Evolutionary conservation across 202 grass and related monocot genomes (phyloP).

Genomic region (Setaria italica): DNA sequence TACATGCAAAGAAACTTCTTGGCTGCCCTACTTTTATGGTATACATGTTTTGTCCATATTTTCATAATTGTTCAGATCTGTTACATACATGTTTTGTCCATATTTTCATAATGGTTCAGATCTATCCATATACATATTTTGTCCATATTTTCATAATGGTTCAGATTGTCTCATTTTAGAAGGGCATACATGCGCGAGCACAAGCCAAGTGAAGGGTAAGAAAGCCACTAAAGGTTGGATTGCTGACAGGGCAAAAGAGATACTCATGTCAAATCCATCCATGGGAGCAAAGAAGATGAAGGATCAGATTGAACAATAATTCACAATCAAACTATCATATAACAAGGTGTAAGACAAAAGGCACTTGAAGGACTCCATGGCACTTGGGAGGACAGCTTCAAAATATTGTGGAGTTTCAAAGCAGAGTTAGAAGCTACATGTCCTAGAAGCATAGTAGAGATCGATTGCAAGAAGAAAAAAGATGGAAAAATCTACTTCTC

Average conservation of each 20-base stretch:
- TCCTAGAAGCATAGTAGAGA: neutral
- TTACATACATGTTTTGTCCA: too few relatives aligned
- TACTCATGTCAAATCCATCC: neutral
- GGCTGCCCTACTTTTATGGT: neutral
- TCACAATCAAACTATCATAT: neutral
- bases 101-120: too few relatives aligned
- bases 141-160: too few relatives aligned
- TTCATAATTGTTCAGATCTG: too few relatives aligned
- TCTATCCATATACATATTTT: too few relatives aligned
- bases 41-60: too few relatives aligned
- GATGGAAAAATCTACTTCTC: neutral
- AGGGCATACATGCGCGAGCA: neutral
- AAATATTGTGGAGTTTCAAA: neutral
- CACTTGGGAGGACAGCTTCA: too few relatives aligned
- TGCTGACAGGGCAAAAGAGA: neutral
- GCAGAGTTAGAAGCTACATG: neutral
- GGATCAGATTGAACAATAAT: neutral
- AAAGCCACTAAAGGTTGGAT: neutral
- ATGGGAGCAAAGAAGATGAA: neutral
- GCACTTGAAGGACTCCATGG: too few relatives aligned
- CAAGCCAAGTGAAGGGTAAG: neutral
- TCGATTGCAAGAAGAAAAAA: neutral
- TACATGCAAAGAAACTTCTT: neutral
- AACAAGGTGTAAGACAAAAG: too few relatives aligned
- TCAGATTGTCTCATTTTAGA: neutral